phyloP scores from a whole-genome alignment of 2,329 filamentous ascomycete species.

The Trichoderma simmonsii region DNA sequence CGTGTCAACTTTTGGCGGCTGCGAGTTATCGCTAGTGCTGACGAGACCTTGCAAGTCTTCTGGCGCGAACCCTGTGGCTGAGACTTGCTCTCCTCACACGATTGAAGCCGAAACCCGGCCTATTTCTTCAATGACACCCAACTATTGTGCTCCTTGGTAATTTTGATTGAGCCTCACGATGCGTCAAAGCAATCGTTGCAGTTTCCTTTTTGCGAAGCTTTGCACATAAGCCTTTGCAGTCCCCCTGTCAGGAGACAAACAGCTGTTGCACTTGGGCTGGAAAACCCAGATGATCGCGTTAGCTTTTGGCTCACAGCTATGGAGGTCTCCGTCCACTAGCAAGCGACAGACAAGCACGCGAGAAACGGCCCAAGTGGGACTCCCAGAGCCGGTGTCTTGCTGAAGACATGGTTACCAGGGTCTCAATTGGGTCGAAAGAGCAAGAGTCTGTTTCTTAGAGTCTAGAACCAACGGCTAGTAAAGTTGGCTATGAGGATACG shows the following conservation, averaged over 20 bases:
- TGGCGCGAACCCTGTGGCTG: constrained; percentile 12
- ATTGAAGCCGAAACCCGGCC: not conserved
- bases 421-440: not conserved
- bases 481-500: not conserved
- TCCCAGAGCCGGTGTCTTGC: not conserved
- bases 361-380: not conserved
- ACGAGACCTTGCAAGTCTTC: not conserved
- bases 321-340: not conserved
- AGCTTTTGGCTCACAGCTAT: not conserved
- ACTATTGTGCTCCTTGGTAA: not conserved
- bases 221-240: not conserved
- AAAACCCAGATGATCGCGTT: not conserved
- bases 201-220: not conserved
- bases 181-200: not conserved
- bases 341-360: not conserved
- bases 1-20: constrained; percentile 11
- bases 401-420: not conserved
- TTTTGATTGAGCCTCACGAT: not conserved
- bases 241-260: not conserved
- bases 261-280: not conserved
- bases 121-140: not conserved
- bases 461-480: not conserved
- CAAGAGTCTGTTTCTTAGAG: not conserved
- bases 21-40: constrained; percentile 1
- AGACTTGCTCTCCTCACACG: not conserved